Evolutionary conservation across 2,329 filamentous ascomycete species (phyloP).

Genomic region (Cladosporium sp.): DNA sequence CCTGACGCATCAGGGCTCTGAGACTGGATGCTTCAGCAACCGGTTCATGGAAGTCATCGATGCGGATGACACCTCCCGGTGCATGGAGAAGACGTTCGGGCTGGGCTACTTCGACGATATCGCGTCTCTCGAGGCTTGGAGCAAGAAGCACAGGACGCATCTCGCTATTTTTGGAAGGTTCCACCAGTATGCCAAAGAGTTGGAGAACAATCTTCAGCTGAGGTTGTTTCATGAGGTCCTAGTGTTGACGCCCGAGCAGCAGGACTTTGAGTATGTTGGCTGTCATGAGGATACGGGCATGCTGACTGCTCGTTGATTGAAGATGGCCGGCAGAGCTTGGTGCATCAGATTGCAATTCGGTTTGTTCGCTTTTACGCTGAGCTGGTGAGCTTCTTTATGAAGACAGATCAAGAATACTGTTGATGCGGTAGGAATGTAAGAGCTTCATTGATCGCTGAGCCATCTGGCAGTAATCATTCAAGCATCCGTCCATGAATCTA

Average conservation of each 20-base stretch:
- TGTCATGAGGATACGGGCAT: slow-evolving; percentile 20
- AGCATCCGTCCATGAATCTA: too few species aligned
- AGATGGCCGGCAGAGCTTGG: too few species aligned
- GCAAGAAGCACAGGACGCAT: slow-evolving; percentile 22
- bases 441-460: too few species aligned
- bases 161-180: slow-evolving; percentile 21
- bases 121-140: slow-evolving; percentile 18
- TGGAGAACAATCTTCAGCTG: slow-evolving; percentile 19
- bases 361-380: too few species aligned
- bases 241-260: slow-evolving; percentile 19
- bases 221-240: slow-evolving; percentile 21
- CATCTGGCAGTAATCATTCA: too few species aligned
- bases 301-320: slow-evolving; percentile 11
- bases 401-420: too few species aligned
- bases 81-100: slow-evolving; percentile 21
- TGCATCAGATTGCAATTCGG: too few species aligned
- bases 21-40: slow-evolving; percentile 41
- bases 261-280: slow-evolving; percentile 20
- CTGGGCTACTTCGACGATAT: slow-evolving; percentile 22
- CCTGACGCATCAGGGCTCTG: slow-evolving; percentile 36
- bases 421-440: too few species aligned
- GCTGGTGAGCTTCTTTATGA: too few species aligned
- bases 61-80: neutral
- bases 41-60: slow-evolving; percentile 41
- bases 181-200: slow-evolving; percentile 19